Base-by-base conservation (phyloP, 1,139 yeast species). In the Hansenula sp. region DNA sequence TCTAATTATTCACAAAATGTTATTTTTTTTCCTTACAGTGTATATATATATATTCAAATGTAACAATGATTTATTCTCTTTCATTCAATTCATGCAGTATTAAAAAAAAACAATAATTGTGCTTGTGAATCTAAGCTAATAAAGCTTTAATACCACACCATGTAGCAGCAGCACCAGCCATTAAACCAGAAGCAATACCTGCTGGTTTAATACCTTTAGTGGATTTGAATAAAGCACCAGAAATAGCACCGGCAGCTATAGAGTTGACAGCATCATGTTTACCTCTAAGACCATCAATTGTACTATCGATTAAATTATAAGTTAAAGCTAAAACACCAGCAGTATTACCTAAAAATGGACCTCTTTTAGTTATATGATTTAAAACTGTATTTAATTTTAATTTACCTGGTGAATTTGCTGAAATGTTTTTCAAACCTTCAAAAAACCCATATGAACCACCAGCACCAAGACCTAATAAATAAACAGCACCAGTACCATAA, bases 401-500 rank as follows among this genome's bases (percentile, higher is more conserved):
- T 62, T 84, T 85, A 24, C 68, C 68, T 9, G 95, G 79, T 25
- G 90, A 80, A 45, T 77, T 72, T 34, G 79, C 73, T 20, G 95
- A 92, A 41, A 94, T 73, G 61, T 79, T 79, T 45, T 74, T 73
- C 44, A 92, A 59, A 47, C 97, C 97, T 65, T 90, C 97, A 49
- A 79, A 77, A 46, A 89, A 67, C 45, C 98, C 98, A 58, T 81
- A 84, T 14, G 82, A 69, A 46, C 98, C 98, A 64, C 98, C 98
- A 40, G 77, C 48, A 34, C 92, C 90, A 44, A 85, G 65, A 40
- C 92, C 95, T 34, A 84, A 56, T 54, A 92, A 73, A 62, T 92
- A 92, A 37, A 89, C 90, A 12, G 96, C 82, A 63, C 98, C 98
- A 12, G 98, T 86, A 54, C 98, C 98, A 66, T 94, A 92, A 75